Evolutionary conservation across 148 eudicot species (phyloP), one percentile per base, ranked within the genome.

Genomic region (Pouteria glomerata): DNA sequence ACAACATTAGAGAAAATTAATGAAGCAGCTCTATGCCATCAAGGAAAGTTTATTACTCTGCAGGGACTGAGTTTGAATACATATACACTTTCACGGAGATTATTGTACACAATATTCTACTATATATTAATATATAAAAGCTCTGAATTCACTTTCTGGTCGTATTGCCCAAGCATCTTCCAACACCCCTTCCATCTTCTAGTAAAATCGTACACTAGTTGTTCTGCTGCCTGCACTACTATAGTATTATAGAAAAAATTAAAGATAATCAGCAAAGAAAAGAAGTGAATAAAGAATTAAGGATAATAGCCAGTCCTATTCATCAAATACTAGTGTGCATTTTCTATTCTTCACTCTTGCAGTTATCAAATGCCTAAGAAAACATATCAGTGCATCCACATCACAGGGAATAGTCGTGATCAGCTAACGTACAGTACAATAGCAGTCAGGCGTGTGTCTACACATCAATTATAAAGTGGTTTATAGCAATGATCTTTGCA

Each of bases 81-180:
- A 69, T 29, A 53, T 53, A 76, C 70, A 76, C 57, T 62, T 69
- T 47, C 55, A 76, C 52, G 57, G 23, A 39, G 39, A 76, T 41
- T n/a, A n/a, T n/a, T 53, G 57, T 37, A 30, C 62, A 69, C 69
- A 53, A 39, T 55, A 60, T 75, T 62, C 33, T 41, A 8, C 60
- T 62, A 26, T 60, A 24, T 52, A 14, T 60, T 33, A n/a, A 75
- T 58, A 51, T 33, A 39, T 11, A 16, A 29, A 52, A 66, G 48
- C 30, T 35, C 16, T 35, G 16, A 19, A 14, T n/a, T 29, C 8
- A 26, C 69, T 47, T 60, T 33, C 55, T 52, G 8, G 0, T 11
- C 27, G 35, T 16, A 30, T 61, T 61, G 19, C 30, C 21, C 29
- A 57, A n/a, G n/a, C 26, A 70, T 50, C 29, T 62, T 53, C 10